These are phyloP conservation scores for Pholiota conissans DNA, from an alignment of 768 basidiomycete genomes.

Conservation along the genomic window DNA sequence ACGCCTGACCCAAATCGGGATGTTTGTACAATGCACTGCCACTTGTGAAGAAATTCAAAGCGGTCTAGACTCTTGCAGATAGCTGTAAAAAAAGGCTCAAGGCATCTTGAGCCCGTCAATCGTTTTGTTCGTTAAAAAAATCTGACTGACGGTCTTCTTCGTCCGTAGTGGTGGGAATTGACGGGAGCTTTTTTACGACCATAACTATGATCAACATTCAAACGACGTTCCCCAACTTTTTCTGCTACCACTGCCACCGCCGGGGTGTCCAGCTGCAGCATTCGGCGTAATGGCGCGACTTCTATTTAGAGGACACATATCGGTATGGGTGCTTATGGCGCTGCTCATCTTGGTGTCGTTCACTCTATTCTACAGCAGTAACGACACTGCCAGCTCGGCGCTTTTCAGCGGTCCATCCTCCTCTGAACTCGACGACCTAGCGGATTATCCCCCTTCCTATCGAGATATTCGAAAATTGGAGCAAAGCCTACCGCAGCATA, in stretches of 20 bases:
- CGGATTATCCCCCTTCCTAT: neutral
- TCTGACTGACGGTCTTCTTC: no score
- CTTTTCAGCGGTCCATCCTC: neutral
- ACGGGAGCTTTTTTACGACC: neutral
- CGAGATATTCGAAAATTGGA: constrained; percentile 21
- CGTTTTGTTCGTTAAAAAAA: no score
- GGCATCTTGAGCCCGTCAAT: no score
- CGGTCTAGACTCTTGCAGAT: no score
- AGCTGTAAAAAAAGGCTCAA: no score
- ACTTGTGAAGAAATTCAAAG: no score
- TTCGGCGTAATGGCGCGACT: neutral
- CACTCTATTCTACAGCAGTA: neutral
- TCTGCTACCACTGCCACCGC: neutral
- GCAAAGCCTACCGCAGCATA: constrained; percentile 47
- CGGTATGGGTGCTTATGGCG: neutral
- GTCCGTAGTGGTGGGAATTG: neutral
- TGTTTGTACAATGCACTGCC: no score
- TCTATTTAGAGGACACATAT: neutral
- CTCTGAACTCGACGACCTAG: neutral
- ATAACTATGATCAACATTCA: neutral
- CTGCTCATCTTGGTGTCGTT: neutral
- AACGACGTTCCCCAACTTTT: neutral
- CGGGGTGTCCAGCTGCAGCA: neutral
- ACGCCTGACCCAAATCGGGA: no score
- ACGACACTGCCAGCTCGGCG: neutral